These are phyloP conservation scores for Cercis canadensis DNA, from an alignment of 306 rosid genomes.

Conservation along the genomic window DNA sequence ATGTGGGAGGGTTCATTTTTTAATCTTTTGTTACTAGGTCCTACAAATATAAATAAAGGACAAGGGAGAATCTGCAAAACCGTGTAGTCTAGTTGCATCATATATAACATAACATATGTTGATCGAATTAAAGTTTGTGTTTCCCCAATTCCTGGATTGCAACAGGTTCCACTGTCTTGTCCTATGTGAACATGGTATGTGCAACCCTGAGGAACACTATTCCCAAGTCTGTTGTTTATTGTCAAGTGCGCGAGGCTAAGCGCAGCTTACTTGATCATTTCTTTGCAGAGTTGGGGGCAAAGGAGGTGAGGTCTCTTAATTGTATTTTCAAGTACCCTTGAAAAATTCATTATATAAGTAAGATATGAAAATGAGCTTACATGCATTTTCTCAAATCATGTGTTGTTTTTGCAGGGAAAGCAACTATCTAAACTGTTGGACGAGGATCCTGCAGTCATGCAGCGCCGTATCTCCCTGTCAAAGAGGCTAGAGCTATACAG, in stretches of 20 bases:
- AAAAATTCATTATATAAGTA: constrained; percentile 4
- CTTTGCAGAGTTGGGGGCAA: constrained; percentile 84
- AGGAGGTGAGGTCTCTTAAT: constrained; percentile 59
- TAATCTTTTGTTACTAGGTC: constrained; percentile 3
- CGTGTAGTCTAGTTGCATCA: too few species aligned
- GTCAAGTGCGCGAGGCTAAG: constrained; percentile 98
- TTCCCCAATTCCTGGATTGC: constrained; percentile 19
- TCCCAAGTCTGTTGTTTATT: constrained; percentile 91
- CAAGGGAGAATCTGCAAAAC: neutral
- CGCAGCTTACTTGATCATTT: constrained; percentile 88
- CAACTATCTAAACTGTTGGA: constrained; percentile 73
- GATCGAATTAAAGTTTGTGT: constrained; percentile 18
- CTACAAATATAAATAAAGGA: neutral
- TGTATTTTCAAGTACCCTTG: constrained; percentile 12
- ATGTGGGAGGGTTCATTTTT: neutral
- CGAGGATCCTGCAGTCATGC: constrained; percentile 97
- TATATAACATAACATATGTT: neutral
- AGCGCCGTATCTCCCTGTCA: constrained; percentile 68
- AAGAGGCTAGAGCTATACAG: constrained; percentile 94
- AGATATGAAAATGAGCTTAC: constrained; percentile 3
- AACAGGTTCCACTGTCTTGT: constrained; percentile 83
- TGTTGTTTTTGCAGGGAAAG: constrained; percentile 60
- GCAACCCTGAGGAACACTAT: constrained; percentile 79
- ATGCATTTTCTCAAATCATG: constrained; percentile 17
- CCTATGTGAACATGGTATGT: constrained; percentile 97